A percentile compares a stretch with the other conserved stretches of the same genome.
Evolutionary conservation across 2,329 filamentous ascomycete genomes (phyloP).

Genomic region (Nigrospora oryzae): DNA sequence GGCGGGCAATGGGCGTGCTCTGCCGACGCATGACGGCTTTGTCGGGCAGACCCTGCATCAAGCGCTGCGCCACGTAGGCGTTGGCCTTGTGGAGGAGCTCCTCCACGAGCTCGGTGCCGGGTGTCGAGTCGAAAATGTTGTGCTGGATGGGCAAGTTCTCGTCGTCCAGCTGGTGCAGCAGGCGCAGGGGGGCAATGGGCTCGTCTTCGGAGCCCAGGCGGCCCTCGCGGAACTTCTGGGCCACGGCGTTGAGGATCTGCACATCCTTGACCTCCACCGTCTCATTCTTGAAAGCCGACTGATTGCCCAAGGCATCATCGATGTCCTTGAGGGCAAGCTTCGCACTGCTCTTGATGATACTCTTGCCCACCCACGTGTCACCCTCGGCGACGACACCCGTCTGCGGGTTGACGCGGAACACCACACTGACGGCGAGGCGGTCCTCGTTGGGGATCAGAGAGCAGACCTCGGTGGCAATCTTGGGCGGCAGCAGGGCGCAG

Average conservation of each 20-base stretch:
- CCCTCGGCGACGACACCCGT: slow-evolving; percentile 74
- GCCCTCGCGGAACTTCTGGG: slow-evolving; percentile 83
- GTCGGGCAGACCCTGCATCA: slow-evolving; percentile 72
- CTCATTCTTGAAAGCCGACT: slow-evolving; percentile 52
- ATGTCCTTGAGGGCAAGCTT: slow-evolving; percentile 82
- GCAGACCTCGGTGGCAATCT: slow-evolving; percentile 79
- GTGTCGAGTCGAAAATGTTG: slow-evolving; percentile 89
- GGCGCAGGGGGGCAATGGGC: slow-evolving; percentile 74
- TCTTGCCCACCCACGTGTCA: slow-evolving; percentile 89
- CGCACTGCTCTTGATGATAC: slow-evolving; percentile 84
- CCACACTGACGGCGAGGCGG: slow-evolving; percentile 81
- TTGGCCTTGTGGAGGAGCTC: slow-evolving; percentile 94
- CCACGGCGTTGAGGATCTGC: slow-evolving; percentile 68
- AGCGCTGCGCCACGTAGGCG: slow-evolving; percentile 75
- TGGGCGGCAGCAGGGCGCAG: slow-evolving; percentile 80
- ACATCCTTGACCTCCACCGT: slow-evolving; percentile 67
- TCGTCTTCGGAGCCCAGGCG: slow-evolving; percentile 74
- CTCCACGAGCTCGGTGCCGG: slow-evolving; percentile 87
- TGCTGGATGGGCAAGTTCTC: slow-evolving; percentile 96
- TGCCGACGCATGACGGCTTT: slow-evolving; percentile 90
- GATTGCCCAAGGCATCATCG: slow-evolving; percentile 67
- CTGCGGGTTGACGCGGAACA: slow-evolving; percentile 80
- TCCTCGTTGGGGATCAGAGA: slow-evolving; percentile 82
- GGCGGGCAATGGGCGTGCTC: slow-evolving; percentile 73
- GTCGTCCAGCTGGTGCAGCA: slow-evolving; percentile 91